phyloP scores from a whole-genome alignment of 2,329 filamentous ascomycete species.

The Colletotrichum siamense region DNA sequence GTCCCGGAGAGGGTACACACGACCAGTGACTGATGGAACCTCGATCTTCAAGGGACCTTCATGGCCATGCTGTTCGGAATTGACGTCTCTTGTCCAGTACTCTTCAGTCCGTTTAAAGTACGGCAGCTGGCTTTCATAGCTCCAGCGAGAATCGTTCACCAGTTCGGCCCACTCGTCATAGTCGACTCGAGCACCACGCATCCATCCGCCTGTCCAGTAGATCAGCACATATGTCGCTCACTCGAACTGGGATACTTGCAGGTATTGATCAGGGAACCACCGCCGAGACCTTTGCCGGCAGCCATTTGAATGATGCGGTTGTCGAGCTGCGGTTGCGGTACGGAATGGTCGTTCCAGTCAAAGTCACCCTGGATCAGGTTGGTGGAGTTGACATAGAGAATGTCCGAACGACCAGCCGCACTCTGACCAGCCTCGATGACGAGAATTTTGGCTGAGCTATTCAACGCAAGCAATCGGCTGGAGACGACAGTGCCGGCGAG shows the following conservation, averaged over 20 bases:
- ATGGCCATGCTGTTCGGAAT: constrained; percentile 40
- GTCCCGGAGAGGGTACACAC: constrained; percentile 43
- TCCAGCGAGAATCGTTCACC: constrained; percentile 39
- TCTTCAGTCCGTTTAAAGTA: constrained; percentile 9
- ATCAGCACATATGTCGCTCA: neutral
- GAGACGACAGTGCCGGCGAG: constrained; percentile 40
- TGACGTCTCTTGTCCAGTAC: constrained; percentile 27
- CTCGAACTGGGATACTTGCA: neutral
- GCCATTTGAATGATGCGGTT: neutral
- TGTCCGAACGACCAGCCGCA: neutral
- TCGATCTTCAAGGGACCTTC: constrained; percentile 40
- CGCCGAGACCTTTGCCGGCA: constrained; percentile 9
- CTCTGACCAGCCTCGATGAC: constrained; percentile 42
- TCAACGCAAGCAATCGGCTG: constrained; percentile 31
- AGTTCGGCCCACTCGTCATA: constrained; percentile 48
- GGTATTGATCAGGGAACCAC: constrained; percentile 5
- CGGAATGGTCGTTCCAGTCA: constrained; percentile 39
- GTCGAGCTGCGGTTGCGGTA: constrained; percentile 22
- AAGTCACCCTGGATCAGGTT: constrained; percentile 26
- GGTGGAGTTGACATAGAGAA: constrained; percentile 2
- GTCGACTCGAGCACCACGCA: constrained; percentile 47
- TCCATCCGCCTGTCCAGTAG: constrained; percentile 38
- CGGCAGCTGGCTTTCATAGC: constrained; percentile 39
- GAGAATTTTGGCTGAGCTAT: constrained; percentile 34
- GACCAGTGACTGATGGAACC: constrained; percentile 32